Evolutionary conservation across 2,329 filamentous ascomycete species (phyloP).

Genomic region (Fusarium chuoi): DNA sequence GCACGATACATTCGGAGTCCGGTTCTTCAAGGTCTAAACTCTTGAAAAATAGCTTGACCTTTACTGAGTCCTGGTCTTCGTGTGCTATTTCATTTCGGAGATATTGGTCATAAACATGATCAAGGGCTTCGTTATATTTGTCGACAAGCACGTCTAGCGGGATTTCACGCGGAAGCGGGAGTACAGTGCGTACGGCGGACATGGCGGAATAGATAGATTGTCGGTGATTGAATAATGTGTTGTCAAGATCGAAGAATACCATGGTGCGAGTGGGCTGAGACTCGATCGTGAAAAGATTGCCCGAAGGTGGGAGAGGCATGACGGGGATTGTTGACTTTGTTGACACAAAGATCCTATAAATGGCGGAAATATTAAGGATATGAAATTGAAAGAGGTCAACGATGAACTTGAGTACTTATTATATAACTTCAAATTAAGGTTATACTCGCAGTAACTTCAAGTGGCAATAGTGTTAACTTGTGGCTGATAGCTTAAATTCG

Average conservation of each 20-base stretch:
- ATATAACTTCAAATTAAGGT: rapidly evolving
- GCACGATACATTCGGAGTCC: not conserved
- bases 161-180: not conserved
- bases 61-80: not conserved
- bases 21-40: not conserved
- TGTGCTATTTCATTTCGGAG: not conserved
- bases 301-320: rapidly evolving
- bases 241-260: conserved; percentile 18
- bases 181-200: not conserved
- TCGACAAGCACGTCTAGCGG: not conserved
- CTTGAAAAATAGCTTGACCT: not conserved
- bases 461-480: rapidly evolving
- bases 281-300: not conserved
- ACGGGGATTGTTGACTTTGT: not conserved
- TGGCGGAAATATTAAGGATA: rapidly evolving
- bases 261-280: rapidly evolving
- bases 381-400: rapidly evolving
- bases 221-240: conserved; percentile 14
- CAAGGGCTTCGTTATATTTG: not conserved
- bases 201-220: not conserved
- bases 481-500: not conserved
- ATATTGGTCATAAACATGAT: not conserved
- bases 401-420: rapidly evolving
- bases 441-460: rapidly evolving
- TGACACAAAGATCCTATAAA: rapidly evolving